Evolutionary conservation across 306 rosid genomes (phyloP), one percentile per base, ranked within the genome.

Genomic region (Biancaea sappan): DNA sequence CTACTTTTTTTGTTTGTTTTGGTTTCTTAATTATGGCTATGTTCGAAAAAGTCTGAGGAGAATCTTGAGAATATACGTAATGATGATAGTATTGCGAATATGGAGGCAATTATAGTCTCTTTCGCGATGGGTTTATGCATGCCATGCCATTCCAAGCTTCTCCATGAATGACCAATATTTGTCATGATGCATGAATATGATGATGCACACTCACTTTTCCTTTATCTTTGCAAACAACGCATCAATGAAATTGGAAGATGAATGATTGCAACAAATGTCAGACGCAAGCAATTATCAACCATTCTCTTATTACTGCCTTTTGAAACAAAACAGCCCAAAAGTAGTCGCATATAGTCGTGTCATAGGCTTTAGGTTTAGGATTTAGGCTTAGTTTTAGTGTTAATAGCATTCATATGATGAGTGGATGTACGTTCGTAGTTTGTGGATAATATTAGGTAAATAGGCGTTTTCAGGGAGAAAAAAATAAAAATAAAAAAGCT

Each of bases 391-490:
- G n/a, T n/a, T n/a, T n/a, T n/a, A n/a, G n/a, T n/a, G n/a, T n/a
- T n/a, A n/a, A n/a, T n/a, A n/a, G n/a, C n/a, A n/a, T n/a, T n/a
- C n/a, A n/a, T n/a, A n/a, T n/a, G n/a, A n/a, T n/a, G n/a, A n/a
- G n/a, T n/a, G n/a, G n/a, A n/a, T n/a, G n/a, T n/a, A n/a, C n/a
- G n/a, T n/a, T n/a, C n/a, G n/a, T n/a, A n/a, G n/a, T 1, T 8
- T 10, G 67, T 16, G 44, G 22, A 37, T 13, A 73, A 25, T 14
- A 54, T 50, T 60, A 1, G 59, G 47, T 74, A 63, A 52, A 50
- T 41, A 8, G 51, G 80, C 79, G 38, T 62, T 80, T 60, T 51
- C 48, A 48, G 4, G 19, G 32, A 66, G 28, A 60, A 38, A 56
- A 26, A n/a, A n/a, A n/a, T n/a, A n/a, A n/a, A n/a, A n/a, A n/a